phyloP scores from a whole-genome alignment of 345 rosid species.

The Capsella bursapastoris region DNA sequence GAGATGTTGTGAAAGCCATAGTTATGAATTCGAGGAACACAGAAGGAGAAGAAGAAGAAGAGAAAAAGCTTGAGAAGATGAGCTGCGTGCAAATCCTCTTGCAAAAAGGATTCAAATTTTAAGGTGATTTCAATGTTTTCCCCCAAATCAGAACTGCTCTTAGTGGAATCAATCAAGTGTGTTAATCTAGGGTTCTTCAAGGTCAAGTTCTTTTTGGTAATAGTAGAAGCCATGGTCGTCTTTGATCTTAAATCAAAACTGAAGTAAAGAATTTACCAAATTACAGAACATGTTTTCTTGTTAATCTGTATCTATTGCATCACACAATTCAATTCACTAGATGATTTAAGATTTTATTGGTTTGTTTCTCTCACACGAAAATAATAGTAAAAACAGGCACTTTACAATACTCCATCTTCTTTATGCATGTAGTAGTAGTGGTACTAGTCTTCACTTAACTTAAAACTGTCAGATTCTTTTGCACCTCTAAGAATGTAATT shows the following conservation, averaged over 20 bases:
- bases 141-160: not conserved
- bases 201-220: not conserved
- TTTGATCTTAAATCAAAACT: too few relatives aligned
- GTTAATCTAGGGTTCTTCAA: constrained; percentile 24
- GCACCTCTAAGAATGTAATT: constrained; percentile 46
- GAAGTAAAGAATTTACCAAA: too few relatives aligned
- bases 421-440: not conserved
- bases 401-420: not conserved
- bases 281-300: too few relatives aligned
- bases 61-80: constrained; percentile 18
- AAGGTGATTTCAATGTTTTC: constrained; percentile 1
- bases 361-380: too few relatives aligned
- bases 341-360: too few relatives aligned
- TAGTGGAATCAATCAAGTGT: not conserved
- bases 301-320: too few relatives aligned
- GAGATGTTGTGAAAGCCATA: constrained; percentile 44
- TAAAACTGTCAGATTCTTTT: constrained; percentile 29
- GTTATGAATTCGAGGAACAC: constrained; percentile 33
- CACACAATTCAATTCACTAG: too few relatives aligned
- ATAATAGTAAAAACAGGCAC: too few relatives aligned
- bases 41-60: constrained; percentile 19
- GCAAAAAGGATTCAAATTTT: constrained; percentile 32
- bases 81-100: constrained; percentile 32
- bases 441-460: constrained; percentile 24
- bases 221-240: not conserved